phyloP scores from a whole-genome alignment of 2,329 filamentous ascomycete species.

The Stemphylium vesicarium region DNA sequence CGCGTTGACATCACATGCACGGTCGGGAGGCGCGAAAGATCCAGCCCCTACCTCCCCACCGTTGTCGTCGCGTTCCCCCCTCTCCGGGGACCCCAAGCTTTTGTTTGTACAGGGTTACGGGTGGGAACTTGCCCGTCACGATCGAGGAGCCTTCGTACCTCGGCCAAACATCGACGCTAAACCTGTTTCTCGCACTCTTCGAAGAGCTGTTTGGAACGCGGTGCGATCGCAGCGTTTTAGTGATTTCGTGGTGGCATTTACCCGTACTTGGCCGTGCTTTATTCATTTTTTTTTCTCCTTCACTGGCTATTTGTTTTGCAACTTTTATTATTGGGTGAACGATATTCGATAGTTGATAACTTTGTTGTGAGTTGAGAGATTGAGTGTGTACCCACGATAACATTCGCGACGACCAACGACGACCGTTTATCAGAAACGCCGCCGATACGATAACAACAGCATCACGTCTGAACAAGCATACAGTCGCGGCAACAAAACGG shows the following conservation, averaged over 20 bases:
- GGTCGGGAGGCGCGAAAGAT: not conserved
- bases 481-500: not conserved
- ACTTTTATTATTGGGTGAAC: not conserved
- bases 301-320: no score
- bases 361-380: no score
- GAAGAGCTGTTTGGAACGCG: not conserved
- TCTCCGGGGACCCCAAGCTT: no score
- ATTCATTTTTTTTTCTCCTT: no score
- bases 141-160: not conserved
- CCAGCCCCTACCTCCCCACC: no score
- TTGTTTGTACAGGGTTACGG: no score
- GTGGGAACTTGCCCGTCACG: not conserved
- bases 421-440: not conserved
- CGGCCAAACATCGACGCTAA: constrained; percentile 15
- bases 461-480: not conserved
- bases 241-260: not conserved
- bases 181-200: not conserved
- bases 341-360: no score
- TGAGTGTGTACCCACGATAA: no score
- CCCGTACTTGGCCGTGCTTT: no score
- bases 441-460: no score
- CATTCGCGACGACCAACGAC: no score
- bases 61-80: not conserved
- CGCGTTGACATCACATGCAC: not conserved
- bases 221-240: constrained; percentile 4